phyloP scores from a whole-genome alignment of 2,329 filamentous ascomycete species.

The Neopestalotiopsis rosae region DNA sequence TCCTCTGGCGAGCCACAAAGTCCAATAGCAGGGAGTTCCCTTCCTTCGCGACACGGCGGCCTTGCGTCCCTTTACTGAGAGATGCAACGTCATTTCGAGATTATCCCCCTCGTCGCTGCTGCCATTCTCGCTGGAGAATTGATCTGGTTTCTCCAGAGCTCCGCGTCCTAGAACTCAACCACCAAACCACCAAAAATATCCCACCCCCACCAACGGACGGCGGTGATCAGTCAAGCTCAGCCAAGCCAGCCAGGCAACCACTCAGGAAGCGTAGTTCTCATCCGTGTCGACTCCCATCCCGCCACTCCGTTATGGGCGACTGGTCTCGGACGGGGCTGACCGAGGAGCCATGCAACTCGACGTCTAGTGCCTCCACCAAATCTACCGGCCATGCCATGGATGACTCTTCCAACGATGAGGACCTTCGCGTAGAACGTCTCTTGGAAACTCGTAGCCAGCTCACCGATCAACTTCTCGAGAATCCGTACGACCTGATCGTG shows the following conservation, averaged over 20 bases:
- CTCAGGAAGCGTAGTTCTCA: not conserved
- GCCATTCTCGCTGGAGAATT: conserved; percentile 13
- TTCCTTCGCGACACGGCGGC: not conserved
- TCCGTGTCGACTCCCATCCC: not conserved
- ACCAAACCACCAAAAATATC: not conserved
- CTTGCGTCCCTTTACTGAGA: not conserved
- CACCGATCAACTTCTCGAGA: conserved; percentile 57
- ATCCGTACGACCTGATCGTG: conserved; percentile 67
- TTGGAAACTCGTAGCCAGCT: conserved; percentile 60
- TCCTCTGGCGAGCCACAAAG: not conserved
- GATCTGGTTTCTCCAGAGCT: not conserved
- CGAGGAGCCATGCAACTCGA: not conserved
- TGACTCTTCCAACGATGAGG: conserved; percentile 40
- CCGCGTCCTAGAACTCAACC: not conserved
- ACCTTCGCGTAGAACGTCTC: conserved; percentile 48
- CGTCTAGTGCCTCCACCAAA: not conserved
- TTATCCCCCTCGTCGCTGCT: not conserved
- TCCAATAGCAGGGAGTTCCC: not conserved
- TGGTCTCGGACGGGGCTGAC: not conserved
- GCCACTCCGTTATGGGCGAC: conserved; percentile 1
- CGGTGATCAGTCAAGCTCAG: not conserved
- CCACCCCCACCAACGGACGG: not conserved
- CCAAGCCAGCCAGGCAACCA: not conserved
- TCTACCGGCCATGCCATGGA: conserved; percentile 25
- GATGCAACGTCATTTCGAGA: conserved; percentile 3